Conservation (phyloP, 2,329 filamentous ascomycete species). For the Botrytis tulipae region DNA sequence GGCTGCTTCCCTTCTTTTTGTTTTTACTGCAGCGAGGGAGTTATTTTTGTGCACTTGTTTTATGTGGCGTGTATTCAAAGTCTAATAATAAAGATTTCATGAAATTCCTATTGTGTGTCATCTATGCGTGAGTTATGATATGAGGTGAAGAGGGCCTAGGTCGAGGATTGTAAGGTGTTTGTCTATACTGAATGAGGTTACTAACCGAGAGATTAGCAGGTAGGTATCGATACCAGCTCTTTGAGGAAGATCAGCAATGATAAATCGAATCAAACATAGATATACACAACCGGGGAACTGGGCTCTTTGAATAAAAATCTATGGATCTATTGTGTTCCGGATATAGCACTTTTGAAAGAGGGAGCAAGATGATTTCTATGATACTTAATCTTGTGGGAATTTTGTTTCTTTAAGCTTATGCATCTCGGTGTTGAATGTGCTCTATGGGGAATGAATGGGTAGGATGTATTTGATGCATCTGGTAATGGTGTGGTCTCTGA, state of each 20-base stretch:
- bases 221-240: background rate
- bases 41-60: slow-evolving; percentile 3
- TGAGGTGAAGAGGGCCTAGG: background rate
- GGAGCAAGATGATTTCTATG: background rate
- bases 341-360: background rate
- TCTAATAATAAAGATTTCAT: slow-evolving; percentile 6
- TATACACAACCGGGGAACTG: background rate
- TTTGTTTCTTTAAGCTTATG: too few relatives aligned
- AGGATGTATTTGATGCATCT: too few relatives aligned
- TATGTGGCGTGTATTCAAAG: slow-evolving; percentile 4
- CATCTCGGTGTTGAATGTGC: too few relatives aligned
- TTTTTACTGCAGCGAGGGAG: slow-evolving; percentile 1
- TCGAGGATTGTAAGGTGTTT: background rate
- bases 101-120: background rate
- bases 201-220: background rate
- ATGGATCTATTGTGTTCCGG: background rate
- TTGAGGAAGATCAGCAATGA: background rate
- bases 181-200: background rate
- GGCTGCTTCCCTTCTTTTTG: background rate
- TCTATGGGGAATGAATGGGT: too few relatives aligned
- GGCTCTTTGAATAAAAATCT: background rate
- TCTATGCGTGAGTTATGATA: background rate
- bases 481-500: too few relatives aligned
- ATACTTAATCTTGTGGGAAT: too few relatives aligned
- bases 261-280: background rate